Evolutionary conservation across 345 rosid genomes (phyloP).

Genomic region (Arabidopsis suecica): DNA sequence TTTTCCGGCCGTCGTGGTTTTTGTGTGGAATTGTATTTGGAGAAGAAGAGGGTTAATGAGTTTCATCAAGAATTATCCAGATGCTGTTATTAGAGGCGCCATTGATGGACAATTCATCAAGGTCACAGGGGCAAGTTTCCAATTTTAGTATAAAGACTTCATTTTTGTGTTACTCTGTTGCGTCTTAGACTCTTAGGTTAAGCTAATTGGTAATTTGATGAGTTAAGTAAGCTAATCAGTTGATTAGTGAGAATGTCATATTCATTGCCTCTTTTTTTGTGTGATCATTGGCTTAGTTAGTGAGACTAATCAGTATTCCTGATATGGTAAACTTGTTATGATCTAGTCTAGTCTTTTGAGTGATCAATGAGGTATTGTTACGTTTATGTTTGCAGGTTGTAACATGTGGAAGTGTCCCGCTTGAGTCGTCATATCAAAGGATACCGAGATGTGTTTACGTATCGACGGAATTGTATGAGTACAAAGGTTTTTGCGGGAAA

Average conservation of each 20-base stretch:
- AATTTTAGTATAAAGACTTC: not conserved
- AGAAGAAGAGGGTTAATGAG: constrained; percentile 69
- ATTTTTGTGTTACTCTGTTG: not conserved
- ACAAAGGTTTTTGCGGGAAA: constrained; percentile 74
- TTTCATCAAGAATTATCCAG: constrained; percentile 63
- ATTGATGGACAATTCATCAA: constrained; percentile 85
- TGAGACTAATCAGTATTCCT: not conserved
- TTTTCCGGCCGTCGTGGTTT: constrained; percentile 62
- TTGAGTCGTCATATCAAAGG: constrained; percentile 88
- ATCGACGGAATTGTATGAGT: constrained; percentile 80
- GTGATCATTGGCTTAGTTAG: constrained; percentile 21
- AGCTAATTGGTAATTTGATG: not conserved
- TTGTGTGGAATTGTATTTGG: constrained; percentile 75
- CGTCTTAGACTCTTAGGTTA: not conserved
- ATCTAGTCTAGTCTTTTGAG: not conserved
- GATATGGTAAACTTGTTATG: constrained; percentile 6
- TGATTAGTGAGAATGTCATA: constrained; percentile 19
- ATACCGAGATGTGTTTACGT: constrained; percentile 80
- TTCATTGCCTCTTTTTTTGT: constrained; percentile 3
- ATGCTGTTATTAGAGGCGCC: constrained; percentile 86
- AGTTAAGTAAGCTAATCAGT: not conserved
- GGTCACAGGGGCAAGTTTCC: constrained; percentile 75
- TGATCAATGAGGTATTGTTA: not conserved
- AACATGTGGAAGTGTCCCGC: constrained; percentile 92
- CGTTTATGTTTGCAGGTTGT: constrained; percentile 63